These are phyloP conservation scores for Mucor racemosus DNA, from an alignment of 371 early-diverging fungal species.

Conservation along the genomic window DNA sequence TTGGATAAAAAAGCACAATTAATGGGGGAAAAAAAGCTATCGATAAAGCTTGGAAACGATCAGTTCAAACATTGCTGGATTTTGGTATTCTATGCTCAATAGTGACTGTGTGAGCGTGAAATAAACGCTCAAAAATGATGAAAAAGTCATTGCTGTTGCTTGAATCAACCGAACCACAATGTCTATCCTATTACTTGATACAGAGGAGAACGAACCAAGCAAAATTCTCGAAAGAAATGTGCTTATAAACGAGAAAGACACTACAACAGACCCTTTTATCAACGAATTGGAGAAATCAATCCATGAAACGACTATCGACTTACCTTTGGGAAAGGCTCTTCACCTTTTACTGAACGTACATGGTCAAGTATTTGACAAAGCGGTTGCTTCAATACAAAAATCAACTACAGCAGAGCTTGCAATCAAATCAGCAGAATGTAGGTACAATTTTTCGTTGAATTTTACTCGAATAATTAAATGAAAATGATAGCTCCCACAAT, in stretches of 20 bases:
- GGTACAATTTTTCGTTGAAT: neutral
- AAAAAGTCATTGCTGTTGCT: neutral
- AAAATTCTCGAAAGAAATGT: neutral
- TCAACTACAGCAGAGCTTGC: slow-evolving; percentile 2
- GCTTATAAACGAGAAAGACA: neutral
- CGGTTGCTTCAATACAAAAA: neutral
- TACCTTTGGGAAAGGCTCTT: slow-evolving; percentile 25
- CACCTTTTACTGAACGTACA: slow-evolving; percentile 23
- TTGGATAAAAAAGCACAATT: no score
- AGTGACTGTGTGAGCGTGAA: no score
- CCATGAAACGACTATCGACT: slow-evolving; percentile 4
- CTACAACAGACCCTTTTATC: neutral
- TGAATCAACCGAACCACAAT: neutral
- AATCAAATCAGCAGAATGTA: slow-evolving; percentile 13
- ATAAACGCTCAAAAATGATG: neutral
- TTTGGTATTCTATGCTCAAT: no score
- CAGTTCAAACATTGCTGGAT: no score
- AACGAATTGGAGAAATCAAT: slow-evolving; percentile 12
- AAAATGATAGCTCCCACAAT: slow-evolving; percentile 20
- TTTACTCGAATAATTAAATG: neutral
- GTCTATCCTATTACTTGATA: neutral
- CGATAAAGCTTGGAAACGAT: no score
- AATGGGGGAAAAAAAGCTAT: no score
- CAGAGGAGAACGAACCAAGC: neutral
- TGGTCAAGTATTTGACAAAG: slow-evolving; percentile 20